These are phyloP conservation scores for Candida berthetii DNA, from an alignment of 805 yeast genomes.

Conservation along the genomic window DNA sequence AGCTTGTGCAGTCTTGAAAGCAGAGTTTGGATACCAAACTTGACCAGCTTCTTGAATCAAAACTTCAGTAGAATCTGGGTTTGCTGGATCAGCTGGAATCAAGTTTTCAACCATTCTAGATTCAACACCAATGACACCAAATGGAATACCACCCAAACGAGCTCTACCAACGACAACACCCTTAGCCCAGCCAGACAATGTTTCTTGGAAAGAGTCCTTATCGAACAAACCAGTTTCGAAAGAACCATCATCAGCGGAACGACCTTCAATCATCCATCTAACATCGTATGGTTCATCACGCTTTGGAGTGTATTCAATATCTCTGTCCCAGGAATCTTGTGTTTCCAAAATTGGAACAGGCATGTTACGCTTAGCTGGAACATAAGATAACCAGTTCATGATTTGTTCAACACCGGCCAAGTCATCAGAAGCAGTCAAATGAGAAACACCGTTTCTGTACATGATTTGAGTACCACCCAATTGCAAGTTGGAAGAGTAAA, in stretches of 20 bases:
- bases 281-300: conserved; percentile 78
- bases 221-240: conserved; percentile 91
- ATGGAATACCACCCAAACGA: conserved; percentile 96
- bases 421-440: conserved; percentile 94
- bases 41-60: conserved; percentile 95
- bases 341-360: conserved; percentile 88
- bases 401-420: conserved; percentile 94
- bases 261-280: conserved; percentile 91
- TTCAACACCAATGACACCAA: conserved; percentile 97
- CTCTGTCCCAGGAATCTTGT: conserved; percentile 89
- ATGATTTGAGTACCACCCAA: conserved; percentile 99
- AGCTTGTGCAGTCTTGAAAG: conserved; percentile 98
- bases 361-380: conserved; percentile 84
- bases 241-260: conserved; percentile 54
- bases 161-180: conserved; percentile 99
- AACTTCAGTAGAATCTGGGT: conserved; percentile 87
- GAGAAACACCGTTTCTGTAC: conserved; percentile 98
- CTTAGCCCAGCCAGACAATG: conserved; percentile 96
- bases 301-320: conserved; percentile 73
- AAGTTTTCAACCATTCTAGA: conserved; percentile 85
- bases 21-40: conserved; percentile 99
- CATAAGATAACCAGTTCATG: conserved; percentile 90
- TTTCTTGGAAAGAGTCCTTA: conserved; percentile 89
- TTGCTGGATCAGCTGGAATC: conserved; percentile 97
- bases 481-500: conserved; percentile 93